Conservation (phyloP, 108 stramenopile genomes). For the Stephanodiscus triporus region DNA sequence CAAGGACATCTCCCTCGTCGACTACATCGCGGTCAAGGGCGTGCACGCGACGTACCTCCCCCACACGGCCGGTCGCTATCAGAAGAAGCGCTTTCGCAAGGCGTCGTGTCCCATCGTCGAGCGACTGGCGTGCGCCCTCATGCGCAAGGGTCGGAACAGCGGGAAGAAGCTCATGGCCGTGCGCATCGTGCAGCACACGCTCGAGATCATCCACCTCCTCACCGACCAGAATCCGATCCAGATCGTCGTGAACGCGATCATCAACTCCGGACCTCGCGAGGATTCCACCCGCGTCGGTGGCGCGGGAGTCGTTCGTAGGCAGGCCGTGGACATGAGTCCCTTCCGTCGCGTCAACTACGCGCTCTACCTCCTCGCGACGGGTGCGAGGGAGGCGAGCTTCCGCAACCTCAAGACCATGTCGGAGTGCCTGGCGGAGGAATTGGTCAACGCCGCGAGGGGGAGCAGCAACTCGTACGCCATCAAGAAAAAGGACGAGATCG, state of each 20-base stretch:
- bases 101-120: conserved; percentile 99
- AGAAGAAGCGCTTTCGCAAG: conserved; percentile 99
- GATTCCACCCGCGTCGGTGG: conserved; percentile 99
- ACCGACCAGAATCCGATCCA: conserved; percentile 99
- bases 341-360: conserved; percentile 99
- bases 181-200: conserved; percentile 98
- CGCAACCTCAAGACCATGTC: conserved; percentile 99
- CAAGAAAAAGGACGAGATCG: conserved; percentile 99
- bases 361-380: conserved; percentile 96
- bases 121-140: conserved; percentile 96
- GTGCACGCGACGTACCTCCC: conserved; percentile 98
- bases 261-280: conserved; percentile 99
- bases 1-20: conserved; percentile 97
- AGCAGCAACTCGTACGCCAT: conserved; percentile 99
- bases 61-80: conserved; percentile 99
- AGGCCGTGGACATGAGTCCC: conserved; percentile 99
- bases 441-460: conserved; percentile 99
- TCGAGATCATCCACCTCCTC: conserved; percentile 99
- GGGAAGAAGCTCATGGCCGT: conserved; percentile 99
- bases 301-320: conserved; percentile 99
- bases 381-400: conserved; percentile 98
- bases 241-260: conserved; percentile 99
- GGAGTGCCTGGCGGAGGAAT: conserved; percentile 99
- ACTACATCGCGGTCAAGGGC: conserved; percentile 97
- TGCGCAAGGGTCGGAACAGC: conserved; percentile 98